A percentile compares a stretch with the other conserved stretches of the same genome.
Conservation (phyloP, 108 stramenopile species). For the Cyclotella sp. region DNA sequence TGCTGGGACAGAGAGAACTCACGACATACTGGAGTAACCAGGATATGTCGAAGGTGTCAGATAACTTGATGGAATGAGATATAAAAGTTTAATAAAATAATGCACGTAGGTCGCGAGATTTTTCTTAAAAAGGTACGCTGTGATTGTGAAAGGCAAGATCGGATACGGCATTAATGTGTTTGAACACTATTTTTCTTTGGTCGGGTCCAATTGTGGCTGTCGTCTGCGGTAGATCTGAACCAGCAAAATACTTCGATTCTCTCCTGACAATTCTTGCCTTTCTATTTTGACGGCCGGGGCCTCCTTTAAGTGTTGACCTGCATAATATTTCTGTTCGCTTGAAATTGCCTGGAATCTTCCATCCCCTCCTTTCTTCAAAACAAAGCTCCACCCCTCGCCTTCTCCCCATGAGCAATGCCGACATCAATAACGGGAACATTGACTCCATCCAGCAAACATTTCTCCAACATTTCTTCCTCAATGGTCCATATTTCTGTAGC, state of each 20-base stretch:
- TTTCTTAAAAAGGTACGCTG: too few species aligned
- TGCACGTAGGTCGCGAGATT: background rate
- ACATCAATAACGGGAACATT: conserved; percentile 65
- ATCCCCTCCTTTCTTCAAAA: conserved; percentile 12
- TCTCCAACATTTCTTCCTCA: conserved; percentile 55
- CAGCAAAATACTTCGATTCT: too few species aligned
- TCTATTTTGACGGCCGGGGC: too few species aligned
- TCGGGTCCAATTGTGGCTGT: too few species aligned
- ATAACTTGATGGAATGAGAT: conserved; percentile 29
- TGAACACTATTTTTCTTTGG: too few species aligned
- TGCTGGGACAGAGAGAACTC: conserved; percentile 22
- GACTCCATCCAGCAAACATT: conserved; percentile 54
- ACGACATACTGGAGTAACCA: conserved; percentile 30
- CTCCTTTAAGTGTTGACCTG: background rate
- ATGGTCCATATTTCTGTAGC: conserved; percentile 72
- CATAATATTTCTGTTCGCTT: background rate
- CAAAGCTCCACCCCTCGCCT: conserved; percentile 71
- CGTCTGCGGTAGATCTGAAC: too few species aligned
- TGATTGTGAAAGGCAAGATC: too few species aligned
- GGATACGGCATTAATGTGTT: too few species aligned
- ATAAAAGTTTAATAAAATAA: background rate
- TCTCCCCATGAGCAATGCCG: conserved; percentile 82
- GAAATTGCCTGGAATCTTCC: background rate
- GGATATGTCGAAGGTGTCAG: conserved; percentile 26
- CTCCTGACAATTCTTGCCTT: too few species aligned